Conservation (phyloP, 1,284 basidiomycete genomes). For the Papiliotrema nemorosa region DNA sequence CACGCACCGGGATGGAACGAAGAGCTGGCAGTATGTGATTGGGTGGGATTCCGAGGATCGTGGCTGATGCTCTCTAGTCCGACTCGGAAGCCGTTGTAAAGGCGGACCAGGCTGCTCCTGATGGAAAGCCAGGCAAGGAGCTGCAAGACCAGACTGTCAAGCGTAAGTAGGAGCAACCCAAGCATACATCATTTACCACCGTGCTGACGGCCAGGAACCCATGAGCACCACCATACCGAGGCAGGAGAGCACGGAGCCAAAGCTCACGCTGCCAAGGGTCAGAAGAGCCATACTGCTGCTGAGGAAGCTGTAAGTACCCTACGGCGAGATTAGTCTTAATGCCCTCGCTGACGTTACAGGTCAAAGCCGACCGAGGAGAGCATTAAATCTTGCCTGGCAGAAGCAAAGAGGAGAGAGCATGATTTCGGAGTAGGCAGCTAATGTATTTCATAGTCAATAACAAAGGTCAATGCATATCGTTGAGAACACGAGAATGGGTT, state of each 20-base stretch:
- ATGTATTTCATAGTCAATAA: neutral
- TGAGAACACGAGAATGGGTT: no score
- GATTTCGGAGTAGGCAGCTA: no score
- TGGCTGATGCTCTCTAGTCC: conserved; percentile 22
- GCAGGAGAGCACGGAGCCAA: conserved; percentile 11
- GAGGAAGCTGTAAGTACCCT: conserved; percentile 23
- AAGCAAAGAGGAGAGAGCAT: neutral
- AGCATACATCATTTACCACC: neutral
- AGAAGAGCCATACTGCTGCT: conserved; percentile 10
- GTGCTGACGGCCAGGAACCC: conserved; percentile 18
- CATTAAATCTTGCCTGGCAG: neutral
- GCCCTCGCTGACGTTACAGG: conserved; percentile 10
- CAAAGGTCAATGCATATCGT: neutral
- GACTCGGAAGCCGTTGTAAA: conserved; percentile 43
- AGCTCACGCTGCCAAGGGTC: conserved; percentile 12
- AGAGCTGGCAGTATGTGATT: conserved; percentile 38
- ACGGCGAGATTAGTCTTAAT: neutral
- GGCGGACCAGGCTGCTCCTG: conserved; percentile 32
- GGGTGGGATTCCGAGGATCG: no score
- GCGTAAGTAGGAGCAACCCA: conserved; percentile 21
- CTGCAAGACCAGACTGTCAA: conserved; percentile 38
- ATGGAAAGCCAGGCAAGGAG: conserved; percentile 30
- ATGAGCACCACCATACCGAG: conserved; percentile 29
- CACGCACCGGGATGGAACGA: conserved; percentile 47
- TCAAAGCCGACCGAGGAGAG: conserved; percentile 27